Evolutionary conservation across 495 filamentous ascomycete genomes (phyloP).

Genomic region (Penicillium riverlandense): DNA sequence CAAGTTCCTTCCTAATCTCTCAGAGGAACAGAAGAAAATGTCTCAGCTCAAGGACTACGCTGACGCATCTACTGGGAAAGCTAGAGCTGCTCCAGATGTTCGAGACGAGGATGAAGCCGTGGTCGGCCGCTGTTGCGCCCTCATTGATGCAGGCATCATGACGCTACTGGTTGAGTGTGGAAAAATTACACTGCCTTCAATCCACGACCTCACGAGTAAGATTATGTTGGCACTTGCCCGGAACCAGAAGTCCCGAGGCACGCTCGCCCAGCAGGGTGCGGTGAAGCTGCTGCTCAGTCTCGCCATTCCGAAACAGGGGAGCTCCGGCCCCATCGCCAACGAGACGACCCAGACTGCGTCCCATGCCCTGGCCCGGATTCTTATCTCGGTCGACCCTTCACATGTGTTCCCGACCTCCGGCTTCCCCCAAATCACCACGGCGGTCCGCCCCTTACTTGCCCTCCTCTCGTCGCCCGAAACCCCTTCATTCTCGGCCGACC

Average conservation of each 20-base stretch:
- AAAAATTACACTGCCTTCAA: conserved; percentile 58
- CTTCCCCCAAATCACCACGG: conserved; percentile 62
- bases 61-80: conserved; percentile 59
- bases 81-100: conserved; percentile 49
- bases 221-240: conserved; percentile 73
- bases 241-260: conserved; percentile 61
- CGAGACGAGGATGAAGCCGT: conserved; percentile 70
- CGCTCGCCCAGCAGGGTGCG: conserved; percentile 83
- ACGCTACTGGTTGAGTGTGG: conserved; percentile 64
- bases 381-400: conserved; percentile 80
- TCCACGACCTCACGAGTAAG: conserved; percentile 56
- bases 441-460: conserved; percentile 69
- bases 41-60: conserved; percentile 88
- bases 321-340: conserved; percentile 23
- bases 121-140: conserved; percentile 61
- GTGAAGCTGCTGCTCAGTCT: conserved; percentile 73
- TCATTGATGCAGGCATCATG: conserved; percentile 71
- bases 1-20: conserved; percentile 65
- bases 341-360: conserved; percentile 57
- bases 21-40: conserved; percentile 89
- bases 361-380: conserved; percentile 83
- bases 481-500: conserved; percentile 38
- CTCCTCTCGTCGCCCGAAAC: conserved; percentile 53
- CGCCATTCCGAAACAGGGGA: conserved; percentile 49
- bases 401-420: conserved; percentile 77